Evolutionary conservation across 1,284 basidiomycete species (phyloP).

Genomic region (Apiotrichum mycotoxinovorans): DNA sequence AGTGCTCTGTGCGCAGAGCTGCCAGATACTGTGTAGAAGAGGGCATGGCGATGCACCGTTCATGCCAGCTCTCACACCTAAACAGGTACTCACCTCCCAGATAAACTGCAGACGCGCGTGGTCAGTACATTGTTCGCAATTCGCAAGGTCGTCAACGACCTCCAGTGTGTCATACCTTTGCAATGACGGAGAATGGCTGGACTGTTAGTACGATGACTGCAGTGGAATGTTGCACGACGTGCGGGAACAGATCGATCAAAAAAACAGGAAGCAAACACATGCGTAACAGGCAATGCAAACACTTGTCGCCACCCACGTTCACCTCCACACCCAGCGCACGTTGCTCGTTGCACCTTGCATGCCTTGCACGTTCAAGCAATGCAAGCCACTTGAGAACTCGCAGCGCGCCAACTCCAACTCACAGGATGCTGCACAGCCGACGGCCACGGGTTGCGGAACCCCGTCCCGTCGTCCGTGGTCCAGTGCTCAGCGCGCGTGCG

Average conservation of each 20-base stretch:
- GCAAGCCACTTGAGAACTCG: too few relatives aligned
- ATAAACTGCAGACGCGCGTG: constrained; percentile 10
- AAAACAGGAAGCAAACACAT: too few relatives aligned
- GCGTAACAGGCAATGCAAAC: too few relatives aligned
- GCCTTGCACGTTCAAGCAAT: background rate
- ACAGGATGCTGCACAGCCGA: constrained; percentile 38
- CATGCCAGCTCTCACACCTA: background rate
- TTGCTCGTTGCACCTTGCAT: background rate
- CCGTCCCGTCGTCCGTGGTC: constrained; percentile 33
- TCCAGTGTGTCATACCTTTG: constrained; percentile 11
- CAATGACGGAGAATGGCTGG: constrained; percentile 9
- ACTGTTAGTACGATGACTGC: background rate
- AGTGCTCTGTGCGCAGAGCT: background rate
- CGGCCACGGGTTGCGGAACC: constrained; percentile 54
- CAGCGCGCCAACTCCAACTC: constrained; percentile 4
- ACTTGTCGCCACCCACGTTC: background rate
- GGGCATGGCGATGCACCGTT: too few relatives aligned
- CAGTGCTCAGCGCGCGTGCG: constrained; percentile 31
- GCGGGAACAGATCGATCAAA: too few relatives aligned
- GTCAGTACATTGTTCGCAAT: background rate
- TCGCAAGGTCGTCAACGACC: constrained; percentile 14
- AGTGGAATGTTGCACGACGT: too few relatives aligned
- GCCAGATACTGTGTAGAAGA: too few relatives aligned
- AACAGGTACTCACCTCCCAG: constrained; percentile 6
- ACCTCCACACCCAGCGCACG: too few relatives aligned